These are phyloP conservation scores for Domatiomyces catenatus DNA, from an alignment of 2,329 filamentous ascomycete genomes.

Conservation along the genomic window DNA sequence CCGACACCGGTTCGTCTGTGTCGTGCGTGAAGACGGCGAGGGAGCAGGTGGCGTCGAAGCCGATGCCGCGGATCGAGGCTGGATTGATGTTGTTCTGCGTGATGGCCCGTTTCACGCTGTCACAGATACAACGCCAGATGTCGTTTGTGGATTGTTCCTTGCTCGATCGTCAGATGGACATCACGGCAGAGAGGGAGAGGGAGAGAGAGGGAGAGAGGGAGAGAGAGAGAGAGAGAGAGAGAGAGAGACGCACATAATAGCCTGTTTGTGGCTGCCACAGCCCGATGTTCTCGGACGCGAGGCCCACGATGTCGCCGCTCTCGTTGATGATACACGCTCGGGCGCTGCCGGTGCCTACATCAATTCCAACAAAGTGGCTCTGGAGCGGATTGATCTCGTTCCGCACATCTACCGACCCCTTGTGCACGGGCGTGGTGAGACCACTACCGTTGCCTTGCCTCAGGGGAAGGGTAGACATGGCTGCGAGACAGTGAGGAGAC, in stretches of 20 bases:
- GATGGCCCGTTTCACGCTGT: conserved; percentile 69
- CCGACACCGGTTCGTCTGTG: conserved; percentile 77
- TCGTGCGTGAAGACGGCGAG: conserved; percentile 79
- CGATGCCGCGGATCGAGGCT: conserved; percentile 67
- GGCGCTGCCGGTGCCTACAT: conserved; percentile 91
- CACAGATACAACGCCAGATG: conserved; percentile 91
- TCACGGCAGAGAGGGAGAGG: neutral
- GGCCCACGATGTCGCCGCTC: conserved; percentile 65
- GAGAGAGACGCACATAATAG: conserved; percentile 45
- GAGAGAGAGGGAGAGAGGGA: conserved; percentile 1
- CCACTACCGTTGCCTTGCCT: conserved; percentile 8
- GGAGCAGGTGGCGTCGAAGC: conserved; percentile 98
- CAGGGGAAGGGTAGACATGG: conserved; percentile 8
- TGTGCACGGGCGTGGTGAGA: conserved; percentile 12
- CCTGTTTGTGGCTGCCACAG: conserved; percentile 64
- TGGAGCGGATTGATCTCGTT: conserved; percentile 42
- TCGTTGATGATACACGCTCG: conserved; percentile 90
- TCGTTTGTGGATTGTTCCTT: conserved; percentile 95
- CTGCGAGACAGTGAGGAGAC: neutral
- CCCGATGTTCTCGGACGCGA: conserved; percentile 61
- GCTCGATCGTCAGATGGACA: neutral
- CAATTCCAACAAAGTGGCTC: conserved; percentile 66
- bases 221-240: neutral
- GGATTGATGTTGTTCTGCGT: conserved; percentile 66
- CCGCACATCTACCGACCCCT: conserved; percentile 31